These are phyloP conservation scores for Chaetoscypha palmicola DNA, from an alignment of 2,329 filamentous ascomycete genomes.

Conservation along the genomic window DNA sequence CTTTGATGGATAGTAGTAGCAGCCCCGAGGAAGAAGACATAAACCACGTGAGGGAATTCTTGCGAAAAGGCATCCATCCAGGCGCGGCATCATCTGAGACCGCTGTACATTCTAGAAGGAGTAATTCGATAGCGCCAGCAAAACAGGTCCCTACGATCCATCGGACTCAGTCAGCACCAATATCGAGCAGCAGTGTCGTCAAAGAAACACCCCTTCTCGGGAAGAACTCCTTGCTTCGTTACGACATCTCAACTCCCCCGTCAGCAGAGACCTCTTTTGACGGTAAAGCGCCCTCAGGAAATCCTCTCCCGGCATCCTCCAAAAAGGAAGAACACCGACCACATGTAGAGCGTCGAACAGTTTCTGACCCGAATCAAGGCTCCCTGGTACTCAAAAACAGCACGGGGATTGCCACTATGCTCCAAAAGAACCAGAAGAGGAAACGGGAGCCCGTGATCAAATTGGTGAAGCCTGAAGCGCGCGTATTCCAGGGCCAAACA, in stretches of 20 bases:
- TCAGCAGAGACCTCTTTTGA: conserved; percentile 9
- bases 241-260: conserved; percentile 16
- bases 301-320: neutral
- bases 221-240: conserved; percentile 18
- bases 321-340: conserved; percentile 6
- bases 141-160: conserved; percentile 20
- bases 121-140: neutral
- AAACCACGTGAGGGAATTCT: neutral
- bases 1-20: neutral
- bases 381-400: conserved; percentile 23
- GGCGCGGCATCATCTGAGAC: neutral
- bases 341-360: conserved; percentile 12
- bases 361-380: conserved; percentile 22
- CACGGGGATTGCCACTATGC: conserved; percentile 24
- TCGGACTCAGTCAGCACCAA: conserved; percentile 21
- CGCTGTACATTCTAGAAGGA: neutral
- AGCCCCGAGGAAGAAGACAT: neutral
- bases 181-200: conserved; percentile 9
- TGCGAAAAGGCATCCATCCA: neutral
- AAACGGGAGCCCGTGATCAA: conserved; percentile 43
- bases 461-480: conserved; percentile 43
- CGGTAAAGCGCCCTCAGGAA: conserved; percentile 6
- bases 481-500: conserved; percentile 52
- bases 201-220: conserved; percentile 13
- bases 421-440: conserved; percentile 33